Percentiles rank a stretch among this genome's conserved stretches.
Evolutionary conservation across 495 filamentous ascomycete genomes (phyloP).

Genomic region (Penicillium manginii): DNA sequence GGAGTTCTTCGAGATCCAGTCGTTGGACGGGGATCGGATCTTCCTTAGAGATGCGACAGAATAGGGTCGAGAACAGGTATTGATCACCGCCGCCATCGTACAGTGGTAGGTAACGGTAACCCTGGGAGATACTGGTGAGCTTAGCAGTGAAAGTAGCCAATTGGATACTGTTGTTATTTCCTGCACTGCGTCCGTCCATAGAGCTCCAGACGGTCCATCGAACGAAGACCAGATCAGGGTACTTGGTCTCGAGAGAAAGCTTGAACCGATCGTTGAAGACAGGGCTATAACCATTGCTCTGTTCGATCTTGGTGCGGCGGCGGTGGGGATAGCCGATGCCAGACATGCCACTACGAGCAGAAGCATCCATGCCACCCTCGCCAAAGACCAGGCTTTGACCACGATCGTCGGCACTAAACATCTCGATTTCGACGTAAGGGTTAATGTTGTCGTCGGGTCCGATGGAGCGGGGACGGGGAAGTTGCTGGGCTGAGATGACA

Average conservation of each 20-base stretch:
- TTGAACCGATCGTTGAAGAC: conserved; percentile 75
- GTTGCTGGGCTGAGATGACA: conserved; percentile 90
- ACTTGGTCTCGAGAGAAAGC: conserved; percentile 82
- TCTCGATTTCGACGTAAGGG: conserved; percentile 92
- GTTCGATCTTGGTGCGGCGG: conserved; percentile 74
- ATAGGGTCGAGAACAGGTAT: conserved; percentile 91
- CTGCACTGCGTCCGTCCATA: conserved; percentile 64
- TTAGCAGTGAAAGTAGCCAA: conserved; percentile 92
- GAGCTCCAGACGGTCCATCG: conserved; percentile 90
- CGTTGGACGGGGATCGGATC: conserved; percentile 54
- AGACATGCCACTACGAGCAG: conserved; percentile 68
- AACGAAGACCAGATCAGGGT: conserved; percentile 91
- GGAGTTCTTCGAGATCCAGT: conserved; percentile 50
- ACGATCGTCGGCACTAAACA: conserved; percentile 93
- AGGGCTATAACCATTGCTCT: conserved; percentile 91
- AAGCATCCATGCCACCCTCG: conserved; percentile 72
- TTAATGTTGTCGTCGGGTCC: conserved; percentile 75
- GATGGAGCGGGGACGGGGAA: conserved; percentile 77
- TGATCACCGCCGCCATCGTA: conserved; percentile 85
- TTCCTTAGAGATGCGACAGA: conserved; percentile 79
- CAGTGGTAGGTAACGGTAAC: conserved; percentile 97
- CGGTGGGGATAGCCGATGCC: conserved; percentile 78
- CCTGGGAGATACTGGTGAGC: conserved; percentile 83
- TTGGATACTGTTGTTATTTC: conserved; percentile 63
- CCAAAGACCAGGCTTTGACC: conserved; percentile 62